Evolutionary conservation across 225 moss, liverwort and hornwort genomes (phyloP).

Genomic region (Marchantia paleacea): DNA sequence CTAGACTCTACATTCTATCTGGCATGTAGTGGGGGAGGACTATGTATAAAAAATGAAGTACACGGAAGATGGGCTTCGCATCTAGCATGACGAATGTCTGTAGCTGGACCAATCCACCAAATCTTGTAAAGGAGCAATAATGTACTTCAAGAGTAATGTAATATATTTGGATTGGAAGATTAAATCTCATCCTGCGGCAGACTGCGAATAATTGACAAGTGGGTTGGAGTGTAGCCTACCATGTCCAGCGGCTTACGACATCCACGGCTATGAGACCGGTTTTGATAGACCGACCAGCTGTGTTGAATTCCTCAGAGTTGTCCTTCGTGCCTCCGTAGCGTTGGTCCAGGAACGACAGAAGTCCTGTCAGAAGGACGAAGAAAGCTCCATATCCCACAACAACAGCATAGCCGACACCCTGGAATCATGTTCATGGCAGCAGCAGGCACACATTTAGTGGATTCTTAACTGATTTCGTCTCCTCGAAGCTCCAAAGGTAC

Average conservation of each 20-base stretch:
- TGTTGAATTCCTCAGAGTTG: slow-evolving; percentile 41
- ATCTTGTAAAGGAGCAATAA: no score
- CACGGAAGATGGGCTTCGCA: no score
- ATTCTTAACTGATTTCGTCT: no score
- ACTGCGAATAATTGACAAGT: no score
- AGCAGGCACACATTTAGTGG: neutral
- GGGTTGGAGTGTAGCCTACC: slow-evolving; percentile 6
- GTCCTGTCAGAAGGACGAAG: slow-evolving; percentile 24
- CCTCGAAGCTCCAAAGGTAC: neutral
- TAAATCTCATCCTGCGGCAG: no score
- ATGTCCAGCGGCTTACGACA: slow-evolving; percentile 40
- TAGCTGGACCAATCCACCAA: no score
- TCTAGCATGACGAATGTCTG: no score
- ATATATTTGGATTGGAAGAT: no score
- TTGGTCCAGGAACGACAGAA: slow-evolving; percentile 26
- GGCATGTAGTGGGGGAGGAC: no score
- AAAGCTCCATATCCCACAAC: slow-evolving; percentile 32
- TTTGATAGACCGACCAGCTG: slow-evolving; percentile 33
- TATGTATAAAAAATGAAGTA: no score
- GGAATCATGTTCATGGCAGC: neutral
- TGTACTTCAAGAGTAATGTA: no score
- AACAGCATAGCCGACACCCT: slow-evolving; percentile 26
- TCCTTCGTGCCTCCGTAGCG: slow-evolving; percentile 24
- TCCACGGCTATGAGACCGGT: slow-evolving; percentile 39
- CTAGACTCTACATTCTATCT: no score